phyloP scores from a whole-genome alignment of 805 yeast genomes.

The Nakazawaea molendinolei region DNA sequence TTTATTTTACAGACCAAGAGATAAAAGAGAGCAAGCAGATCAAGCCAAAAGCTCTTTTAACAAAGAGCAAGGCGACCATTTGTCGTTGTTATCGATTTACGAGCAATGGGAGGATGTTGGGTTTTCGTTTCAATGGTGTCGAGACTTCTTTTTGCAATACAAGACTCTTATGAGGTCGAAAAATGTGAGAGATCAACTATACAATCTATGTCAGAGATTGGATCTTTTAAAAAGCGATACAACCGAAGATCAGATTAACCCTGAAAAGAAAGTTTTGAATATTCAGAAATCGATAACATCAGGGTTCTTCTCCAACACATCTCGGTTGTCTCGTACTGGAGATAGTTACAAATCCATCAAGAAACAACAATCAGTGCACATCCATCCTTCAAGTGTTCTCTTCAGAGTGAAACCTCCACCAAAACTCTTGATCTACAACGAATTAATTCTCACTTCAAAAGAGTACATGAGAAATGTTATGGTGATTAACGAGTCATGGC shows the following conservation, averaged over 20 bases:
- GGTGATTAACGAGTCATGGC: constrained; percentile 67
- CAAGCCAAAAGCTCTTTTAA: constrained; percentile 50
- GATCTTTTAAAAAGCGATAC: constrained; percentile 31
- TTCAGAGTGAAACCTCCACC: constrained; percentile 65
- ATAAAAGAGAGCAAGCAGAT: constrained; percentile 60
- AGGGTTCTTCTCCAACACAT: constrained; percentile 66
- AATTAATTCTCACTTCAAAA: constrained; percentile 74
- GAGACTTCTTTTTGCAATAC: constrained; percentile 74
- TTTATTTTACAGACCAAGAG: constrained; percentile 65
- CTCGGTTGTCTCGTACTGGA: constrained; percentile 53
- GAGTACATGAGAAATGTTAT: constrained; percentile 85
- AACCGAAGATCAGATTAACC: constrained; percentile 24
- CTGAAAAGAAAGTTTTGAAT: constrained; percentile 19
- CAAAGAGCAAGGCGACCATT: constrained; percentile 66
- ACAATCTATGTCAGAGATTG: constrained; percentile 48
- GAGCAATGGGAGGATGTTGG: constrained; percentile 69
- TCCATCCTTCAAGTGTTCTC: constrained; percentile 83
- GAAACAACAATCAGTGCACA: constrained; percentile 62
- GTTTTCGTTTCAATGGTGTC: constrained; percentile 74
- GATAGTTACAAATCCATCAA: constrained; percentile 62
- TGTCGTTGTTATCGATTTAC: constrained; percentile 68
- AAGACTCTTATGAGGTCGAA: constrained; percentile 61
- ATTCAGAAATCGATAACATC: constrained; percentile 53
- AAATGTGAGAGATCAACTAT: constrained; percentile 67
- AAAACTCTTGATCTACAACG: constrained; percentile 70